phyloP scores from a whole-genome alignment of 768 basidiomycete species.

The Calvatia gigantea region DNA sequence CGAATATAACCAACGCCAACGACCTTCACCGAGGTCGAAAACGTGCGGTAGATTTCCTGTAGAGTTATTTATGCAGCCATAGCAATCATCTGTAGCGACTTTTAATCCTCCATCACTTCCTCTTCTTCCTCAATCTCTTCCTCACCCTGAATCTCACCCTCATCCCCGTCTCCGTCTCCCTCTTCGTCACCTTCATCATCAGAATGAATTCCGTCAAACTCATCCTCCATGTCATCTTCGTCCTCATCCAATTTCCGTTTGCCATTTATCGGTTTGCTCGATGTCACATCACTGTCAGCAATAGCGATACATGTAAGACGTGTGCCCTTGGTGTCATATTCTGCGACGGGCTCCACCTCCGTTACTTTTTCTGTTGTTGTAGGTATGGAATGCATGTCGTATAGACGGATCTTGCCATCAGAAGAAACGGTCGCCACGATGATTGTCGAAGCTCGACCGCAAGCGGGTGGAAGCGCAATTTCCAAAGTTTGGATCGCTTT shows the following conservation, averaged over 20 bases:
- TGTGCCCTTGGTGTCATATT: conserved; percentile 83
- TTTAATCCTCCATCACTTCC: conserved; percentile 26
- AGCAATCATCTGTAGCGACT: conserved; percentile 11
- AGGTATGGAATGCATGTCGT: conserved; percentile 59
- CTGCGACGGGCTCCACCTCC: conserved; percentile 52
- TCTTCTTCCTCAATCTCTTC: conserved; percentile 26
- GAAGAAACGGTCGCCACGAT: conserved; percentile 80
- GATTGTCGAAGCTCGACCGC: conserved; percentile 43
- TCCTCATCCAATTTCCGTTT: conserved; percentile 26
- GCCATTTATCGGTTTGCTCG: conserved; percentile 7
- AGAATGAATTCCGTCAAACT: conserved; percentile 19
- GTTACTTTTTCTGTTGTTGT: conserved; percentile 17
- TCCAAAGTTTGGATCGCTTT: conserved; percentile 73
- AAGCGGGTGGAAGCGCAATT: conserved; percentile 49
- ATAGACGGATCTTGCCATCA: conserved; percentile 81
- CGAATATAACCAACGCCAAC: conserved; percentile 19
- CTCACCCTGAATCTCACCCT: conserved; percentile 25
- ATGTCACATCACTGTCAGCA: conserved; percentile 27
- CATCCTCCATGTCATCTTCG: conserved; percentile 19
- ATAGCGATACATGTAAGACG: conserved; percentile 67
- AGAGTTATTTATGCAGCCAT: conserved; percentile 16
- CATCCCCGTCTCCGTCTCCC: conserved; percentile 24
- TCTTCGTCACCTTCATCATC: conserved; percentile 11
- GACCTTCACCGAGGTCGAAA: conserved; percentile 47
- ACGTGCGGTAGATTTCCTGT: conserved; percentile 76